Conservation (phyloP, 2,329 filamentous ascomycete genomes). For the Drechslerella stenobrocha region DNA sequence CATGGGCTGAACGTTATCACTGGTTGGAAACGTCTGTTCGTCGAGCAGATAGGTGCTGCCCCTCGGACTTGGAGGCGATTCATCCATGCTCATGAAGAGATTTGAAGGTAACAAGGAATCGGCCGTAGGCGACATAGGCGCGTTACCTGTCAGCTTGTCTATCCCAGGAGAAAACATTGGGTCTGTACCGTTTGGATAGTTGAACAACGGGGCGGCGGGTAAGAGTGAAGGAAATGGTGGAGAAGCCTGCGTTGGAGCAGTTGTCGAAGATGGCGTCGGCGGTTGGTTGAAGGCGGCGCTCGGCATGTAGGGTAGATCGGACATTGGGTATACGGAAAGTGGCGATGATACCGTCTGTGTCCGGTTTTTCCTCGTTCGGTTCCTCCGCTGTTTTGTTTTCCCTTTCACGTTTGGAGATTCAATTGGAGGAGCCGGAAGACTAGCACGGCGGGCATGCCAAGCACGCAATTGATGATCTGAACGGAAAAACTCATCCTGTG, state of each 20-base stretch:
- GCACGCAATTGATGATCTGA: conserved; percentile 50
- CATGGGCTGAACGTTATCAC: conserved; percentile 53
- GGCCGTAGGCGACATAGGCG: conserved; percentile 76
- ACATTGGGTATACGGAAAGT: conserved; percentile 57
- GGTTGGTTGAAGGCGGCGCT: conserved; percentile 56
- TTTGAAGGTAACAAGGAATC: conserved; percentile 73
- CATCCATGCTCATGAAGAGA: conserved; percentile 64
- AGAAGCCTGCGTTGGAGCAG: conserved; percentile 55
- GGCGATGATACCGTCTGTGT: conserved; percentile 54
- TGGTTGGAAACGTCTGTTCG: conserved; percentile 36
- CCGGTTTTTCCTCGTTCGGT: conserved; percentile 56
- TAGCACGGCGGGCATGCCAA: conserved; percentile 55
- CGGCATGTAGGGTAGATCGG: conserved; percentile 54
- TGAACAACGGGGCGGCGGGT: conserved; percentile 60
- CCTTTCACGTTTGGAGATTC: conserved; percentile 34
- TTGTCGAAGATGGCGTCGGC: conserved; percentile 46
- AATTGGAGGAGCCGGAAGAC: conserved; percentile 46
- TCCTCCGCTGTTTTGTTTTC: conserved; percentile 55
- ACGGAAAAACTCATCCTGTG: conserved; percentile 53
- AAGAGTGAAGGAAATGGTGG: conserved; percentile 55
- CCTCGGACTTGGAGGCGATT: conserved; percentile 61
- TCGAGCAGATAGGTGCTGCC: conserved; percentile 47
- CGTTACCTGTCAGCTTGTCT: conserved; percentile 62
- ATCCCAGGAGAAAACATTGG: conserved; percentile 36
- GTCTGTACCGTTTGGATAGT: conserved; percentile 60